Percentiles rank a stretch among this genome's conserved stretches.
phyloP scores from a whole-genome alignment of 305 asterid genomes.

The Fraxinus dipetala region DNA sequence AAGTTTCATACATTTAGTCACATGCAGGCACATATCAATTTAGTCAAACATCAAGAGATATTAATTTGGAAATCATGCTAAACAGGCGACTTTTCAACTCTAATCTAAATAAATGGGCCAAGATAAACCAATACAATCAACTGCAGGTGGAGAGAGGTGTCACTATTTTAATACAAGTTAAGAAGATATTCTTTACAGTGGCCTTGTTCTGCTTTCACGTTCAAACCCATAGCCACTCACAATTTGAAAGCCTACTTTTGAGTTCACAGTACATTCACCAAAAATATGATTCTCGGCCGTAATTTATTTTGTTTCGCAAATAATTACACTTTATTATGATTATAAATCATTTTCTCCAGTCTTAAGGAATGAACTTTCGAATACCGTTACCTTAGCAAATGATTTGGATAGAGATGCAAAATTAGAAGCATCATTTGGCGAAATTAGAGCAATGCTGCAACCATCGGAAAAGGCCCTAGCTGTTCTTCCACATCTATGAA shows the following conservation, averaged over 20 bases:
- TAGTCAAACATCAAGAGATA: background rate
- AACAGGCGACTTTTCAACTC: background rate
- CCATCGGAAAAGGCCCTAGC: constrained; percentile 95
- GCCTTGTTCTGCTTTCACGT: background rate
- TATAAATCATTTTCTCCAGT: constrained; percentile 7
- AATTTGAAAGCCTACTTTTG: background rate
- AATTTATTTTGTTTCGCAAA: background rate
- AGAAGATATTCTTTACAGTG: background rate
- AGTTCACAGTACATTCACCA: constrained; percentile 15
- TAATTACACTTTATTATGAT: background rate
- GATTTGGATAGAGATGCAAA: constrained; percentile 87
- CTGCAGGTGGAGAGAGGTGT: constrained; percentile 1
- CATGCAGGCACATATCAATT: background rate
- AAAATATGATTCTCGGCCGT: background rate
- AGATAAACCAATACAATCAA: background rate
- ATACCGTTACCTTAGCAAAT: constrained; percentile 65
- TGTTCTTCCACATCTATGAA: constrained; percentile 97
- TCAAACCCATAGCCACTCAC: background rate
- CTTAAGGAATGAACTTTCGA: constrained; percentile 17
- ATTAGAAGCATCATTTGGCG: constrained; percentile 87
- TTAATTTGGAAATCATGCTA: background rate
- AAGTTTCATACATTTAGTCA: background rate
- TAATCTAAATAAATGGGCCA: background rate
- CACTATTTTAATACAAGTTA: background rate
- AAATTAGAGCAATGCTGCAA: constrained; percentile 83